phyloP scores from a whole-genome alignment of 1,139 yeast species.

The Entelexis paramagnoliae region DNA sequence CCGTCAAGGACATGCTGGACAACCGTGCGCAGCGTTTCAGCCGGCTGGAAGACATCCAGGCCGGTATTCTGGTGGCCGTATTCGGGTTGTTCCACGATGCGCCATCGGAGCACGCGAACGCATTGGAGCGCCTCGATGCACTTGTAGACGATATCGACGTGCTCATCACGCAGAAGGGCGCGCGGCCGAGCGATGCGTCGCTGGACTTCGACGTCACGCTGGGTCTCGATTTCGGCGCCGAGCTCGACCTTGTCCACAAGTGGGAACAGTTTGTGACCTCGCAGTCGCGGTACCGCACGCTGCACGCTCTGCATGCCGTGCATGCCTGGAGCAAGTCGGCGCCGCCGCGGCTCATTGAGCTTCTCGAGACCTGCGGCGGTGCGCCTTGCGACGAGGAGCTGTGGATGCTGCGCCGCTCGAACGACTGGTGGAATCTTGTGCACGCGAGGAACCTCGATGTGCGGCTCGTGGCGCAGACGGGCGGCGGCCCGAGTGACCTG shows the following conservation, averaged over 20 bases:
- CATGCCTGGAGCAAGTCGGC: constrained; percentile 36
- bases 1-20: constrained; percentile 54
- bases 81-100: constrained; percentile 78
- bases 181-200: not conserved
- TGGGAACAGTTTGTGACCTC: constrained; percentile 69
- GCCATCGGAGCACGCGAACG: constrained; percentile 56
- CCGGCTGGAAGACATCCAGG: constrained; percentile 45
- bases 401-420: constrained; percentile 52
- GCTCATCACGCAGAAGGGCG: not conserved
- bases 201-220: not conserved
- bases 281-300: constrained; percentile 77
- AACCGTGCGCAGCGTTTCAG: constrained; percentile 27
- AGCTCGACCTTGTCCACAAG: constrained; percentile 4
- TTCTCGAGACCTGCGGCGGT: constrained; percentile 44
- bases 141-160: constrained; percentile 9
- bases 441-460: constrained; percentile 22
- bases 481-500: constrained; percentile 12
- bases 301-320: constrained; percentile 66
- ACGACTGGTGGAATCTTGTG: constrained; percentile 45
- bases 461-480: constrained; percentile 9
- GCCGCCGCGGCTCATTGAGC: constrained; percentile 4
- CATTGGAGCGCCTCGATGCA: constrained; percentile 49
- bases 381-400: constrained; percentile 59
- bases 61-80: constrained; percentile 68
- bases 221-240: constrained; percentile 6